Percentiles rank a stretch among this genome's conserved stretches.
These are phyloP conservation scores for Yarrowia sp. DNA, from an alignment of 805 yeast genomes.

Conservation along the genomic window DNA sequence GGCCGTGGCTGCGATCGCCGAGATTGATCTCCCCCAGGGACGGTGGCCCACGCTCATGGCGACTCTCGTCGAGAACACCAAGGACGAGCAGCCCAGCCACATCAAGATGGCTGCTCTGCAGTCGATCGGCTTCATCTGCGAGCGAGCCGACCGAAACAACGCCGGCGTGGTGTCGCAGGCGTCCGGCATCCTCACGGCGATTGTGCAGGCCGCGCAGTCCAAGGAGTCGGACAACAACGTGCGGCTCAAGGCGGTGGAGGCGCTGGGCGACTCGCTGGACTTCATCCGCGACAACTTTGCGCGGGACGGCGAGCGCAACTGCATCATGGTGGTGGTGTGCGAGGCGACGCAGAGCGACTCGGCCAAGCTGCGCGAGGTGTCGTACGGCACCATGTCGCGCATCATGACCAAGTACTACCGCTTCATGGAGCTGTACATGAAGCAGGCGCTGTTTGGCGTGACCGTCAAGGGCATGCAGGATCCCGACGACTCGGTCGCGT, in stretches of 20 bases:
- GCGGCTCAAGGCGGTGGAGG: conserved; percentile 85
- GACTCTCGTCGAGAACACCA: conserved; percentile 81
- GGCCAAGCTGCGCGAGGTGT: conserved; percentile 82
- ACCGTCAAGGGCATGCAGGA: conserved; percentile 89
- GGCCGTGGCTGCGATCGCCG: conserved; percentile 95
- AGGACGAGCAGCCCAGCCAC: conserved; percentile 68
- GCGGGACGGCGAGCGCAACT: conserved; percentile 91
- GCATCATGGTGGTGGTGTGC: conserved; percentile 97
- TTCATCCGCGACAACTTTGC: conserved; percentile 87
- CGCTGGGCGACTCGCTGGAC: conserved; percentile 85
- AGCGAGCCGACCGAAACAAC: conserved; percentile 80
- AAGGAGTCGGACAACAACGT: conserved; percentile 73
- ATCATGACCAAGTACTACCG: conserved; percentile 87
- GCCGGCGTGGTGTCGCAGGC: conserved; percentile 78
- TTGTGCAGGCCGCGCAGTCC: conserved; percentile 92
- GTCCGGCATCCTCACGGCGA: conserved; percentile 89
- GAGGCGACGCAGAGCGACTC: conserved; percentile 94
- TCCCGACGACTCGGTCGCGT: conserved; percentile 77
- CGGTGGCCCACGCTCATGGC: conserved; percentile 89
- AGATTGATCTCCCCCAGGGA: conserved; percentile 80
- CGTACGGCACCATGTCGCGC: conserved; percentile 91
- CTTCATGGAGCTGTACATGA: conserved; percentile 94
- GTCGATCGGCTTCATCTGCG: conserved; percentile 95
- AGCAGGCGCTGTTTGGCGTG: conserved; percentile 86
- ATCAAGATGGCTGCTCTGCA: conserved; percentile 84